A percentile compares a stretch with the other conserved stretches of the same genome.
Evolutionary conservation across 164 flowering plant species (phyloP).

Genomic region (Chloranthus sessilifolius): DNA sequence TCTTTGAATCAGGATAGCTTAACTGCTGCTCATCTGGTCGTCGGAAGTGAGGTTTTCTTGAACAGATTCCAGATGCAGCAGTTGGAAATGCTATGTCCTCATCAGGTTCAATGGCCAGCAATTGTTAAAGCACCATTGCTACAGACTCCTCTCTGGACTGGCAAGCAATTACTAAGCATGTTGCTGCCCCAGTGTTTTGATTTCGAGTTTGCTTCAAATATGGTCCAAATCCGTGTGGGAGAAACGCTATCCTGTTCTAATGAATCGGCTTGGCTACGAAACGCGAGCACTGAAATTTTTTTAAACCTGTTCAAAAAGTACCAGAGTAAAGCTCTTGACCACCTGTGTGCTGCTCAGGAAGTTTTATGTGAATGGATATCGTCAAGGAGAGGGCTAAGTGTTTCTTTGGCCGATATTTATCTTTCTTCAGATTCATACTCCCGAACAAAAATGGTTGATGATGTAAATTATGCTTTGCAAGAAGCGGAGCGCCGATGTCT

Average conservation of each 20-base stretch:
- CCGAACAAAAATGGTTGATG: conserved; percentile 57
- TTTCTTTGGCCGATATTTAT: conserved; percentile 70
- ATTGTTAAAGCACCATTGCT: conserved; percentile 37
- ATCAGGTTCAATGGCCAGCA: conserved; percentile 32
- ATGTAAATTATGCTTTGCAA: conserved; percentile 52
- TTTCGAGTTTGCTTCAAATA: conserved; percentile 29
- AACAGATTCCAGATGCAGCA: conserved; percentile 60
- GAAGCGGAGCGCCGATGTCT: conserved; percentile 53
- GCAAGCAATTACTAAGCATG: conserved; percentile 72
- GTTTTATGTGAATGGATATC: conserved; percentile 85
- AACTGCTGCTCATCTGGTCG: conserved; percentile 57
- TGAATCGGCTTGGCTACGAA: conserved; percentile 64
- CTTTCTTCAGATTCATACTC: conserved; percentile 41
- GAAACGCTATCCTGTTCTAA: conserved; percentile 42
- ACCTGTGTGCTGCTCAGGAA: conserved; percentile 54
- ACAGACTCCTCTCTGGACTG: conserved; percentile 51
- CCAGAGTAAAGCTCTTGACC: conserved; percentile 34
- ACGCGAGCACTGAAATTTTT: conserved; percentile 43
- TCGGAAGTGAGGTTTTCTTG: conserved; percentile 41
- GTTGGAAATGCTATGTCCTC: conserved; percentile 58
- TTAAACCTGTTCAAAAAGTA: conserved; percentile 33
- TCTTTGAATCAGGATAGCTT: conserved; percentile 81
- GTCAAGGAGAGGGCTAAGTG: conserved; percentile 60
- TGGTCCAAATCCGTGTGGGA: conserved; percentile 44
- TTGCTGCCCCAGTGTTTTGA: conserved; percentile 60